These are phyloP conservation scores for Leishmania braziliensis DNA, from an alignment of 208 protist genomes.

Conservation along the genomic window DNA sequence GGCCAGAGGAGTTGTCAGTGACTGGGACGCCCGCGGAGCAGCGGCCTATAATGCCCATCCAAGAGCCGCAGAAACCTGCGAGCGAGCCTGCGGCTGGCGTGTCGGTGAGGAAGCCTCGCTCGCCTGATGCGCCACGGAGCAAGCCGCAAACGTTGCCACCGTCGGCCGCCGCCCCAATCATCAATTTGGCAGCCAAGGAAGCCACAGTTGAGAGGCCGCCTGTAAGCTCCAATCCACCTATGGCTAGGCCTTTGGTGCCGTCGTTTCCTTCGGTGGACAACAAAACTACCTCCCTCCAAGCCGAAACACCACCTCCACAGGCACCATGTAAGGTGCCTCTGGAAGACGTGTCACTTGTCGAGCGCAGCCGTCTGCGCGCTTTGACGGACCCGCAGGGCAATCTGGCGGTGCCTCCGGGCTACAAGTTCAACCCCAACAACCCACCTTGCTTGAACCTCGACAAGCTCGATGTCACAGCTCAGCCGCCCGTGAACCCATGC, in stretches of 20 bases:
- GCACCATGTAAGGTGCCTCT: constrained; percentile 10
- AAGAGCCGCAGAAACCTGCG: not conserved
- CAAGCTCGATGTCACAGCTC: constrained; percentile 26
- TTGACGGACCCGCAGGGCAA: constrained; percentile 37
- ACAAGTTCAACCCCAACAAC: constrained; percentile 35
- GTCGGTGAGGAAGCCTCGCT: not conserved
- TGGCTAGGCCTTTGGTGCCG: not conserved
- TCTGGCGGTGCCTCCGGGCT: constrained; percentile 42
- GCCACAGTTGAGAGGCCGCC: not conserved
- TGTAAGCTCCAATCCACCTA: not conserved
- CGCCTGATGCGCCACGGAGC: constrained; percentile 1
- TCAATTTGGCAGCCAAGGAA: not conserved
- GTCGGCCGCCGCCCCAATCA: not conserved
- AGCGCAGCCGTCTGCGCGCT: constrained; percentile 26
- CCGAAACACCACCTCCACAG: not conserved
- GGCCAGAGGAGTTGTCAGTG: not conserved
- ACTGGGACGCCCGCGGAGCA: not conserved
- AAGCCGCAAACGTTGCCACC: constrained; percentile 18
- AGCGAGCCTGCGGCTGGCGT: not conserved
- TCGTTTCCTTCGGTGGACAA: too few relatives aligned
- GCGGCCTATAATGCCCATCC: not conserved
- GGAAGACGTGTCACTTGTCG: constrained; percentile 21
- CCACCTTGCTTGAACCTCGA: constrained; percentile 29
- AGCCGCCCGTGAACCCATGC: constrained; percentile 30
- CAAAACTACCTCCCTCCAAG: too few relatives aligned